Base-by-base conservation (phyloP, 2,329 filamentous ascomycete species). In the Epichloe sp. region DNA sequence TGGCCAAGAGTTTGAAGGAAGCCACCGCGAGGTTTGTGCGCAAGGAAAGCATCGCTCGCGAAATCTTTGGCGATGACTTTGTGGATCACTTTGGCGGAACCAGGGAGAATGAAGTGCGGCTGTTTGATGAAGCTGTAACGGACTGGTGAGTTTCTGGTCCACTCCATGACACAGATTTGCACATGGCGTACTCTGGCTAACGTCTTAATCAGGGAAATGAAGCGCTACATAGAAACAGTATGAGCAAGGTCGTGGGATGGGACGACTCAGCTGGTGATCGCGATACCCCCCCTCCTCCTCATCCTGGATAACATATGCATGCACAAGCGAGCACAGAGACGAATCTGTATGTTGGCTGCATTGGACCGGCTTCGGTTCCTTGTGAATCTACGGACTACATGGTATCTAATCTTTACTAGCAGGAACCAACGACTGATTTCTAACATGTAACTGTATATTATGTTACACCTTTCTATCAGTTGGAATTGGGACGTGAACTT, bases 81-180 rank as follows among this genome's bases (percentile, higher is more conserved):
- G 93, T 98, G 3, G 90, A 97, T 15, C 93, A 97, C 67, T 98
- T 84, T 71, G 88, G 84, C 12, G 93, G 93, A 15, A 95, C 91
- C 17, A 79, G 93, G 56, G 85, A 95, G 66, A 90, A 98, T 68
- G 93, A 98, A 69, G 78, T 93, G 53, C 74, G 86, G 54, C 69
- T 95, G 19, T 98, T 87, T 85, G 90, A 97, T 60, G 91, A 97
- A 66, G 90, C 90, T 2, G 91, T 97, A 5, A 97, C 93, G 19
- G 93, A 97, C 67, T 97, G 91, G 89, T 91, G 75, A 67, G 85
- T 82, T 51, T 49, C 38, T 31, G 31, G 31, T 31, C 31, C 31
- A 31, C 31, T 31, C 10, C 31, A 31, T 10, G 31, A 4, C 31
- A 31, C 31, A 31, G 11, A 31, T 1, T 31, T 31, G 10, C 10